These are phyloP conservation scores for Chondrus crispus DNA, from an alignment of 23 red algal genomes.

Conservation along the genomic window DNA sequence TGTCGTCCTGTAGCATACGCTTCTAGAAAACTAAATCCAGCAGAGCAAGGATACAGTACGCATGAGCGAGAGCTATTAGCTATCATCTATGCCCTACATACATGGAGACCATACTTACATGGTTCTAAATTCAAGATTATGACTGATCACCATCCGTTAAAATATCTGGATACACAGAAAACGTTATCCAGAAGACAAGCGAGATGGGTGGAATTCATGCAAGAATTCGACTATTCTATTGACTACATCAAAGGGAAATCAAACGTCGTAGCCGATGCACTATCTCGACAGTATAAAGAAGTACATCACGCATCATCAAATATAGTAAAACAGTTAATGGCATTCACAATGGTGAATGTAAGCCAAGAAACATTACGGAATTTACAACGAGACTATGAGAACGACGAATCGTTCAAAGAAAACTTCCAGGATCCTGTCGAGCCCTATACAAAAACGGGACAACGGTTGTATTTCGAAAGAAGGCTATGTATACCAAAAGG, in stretches of 20 bases:
- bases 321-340: neutral
- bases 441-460: neutral
- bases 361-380: neutral
- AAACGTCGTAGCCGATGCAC: conserved; percentile 19
- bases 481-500: neutral
- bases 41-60: neutral
- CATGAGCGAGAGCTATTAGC: conserved; percentile 9
- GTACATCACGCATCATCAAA: neutral
- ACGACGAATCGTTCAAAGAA: neutral
- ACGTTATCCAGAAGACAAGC: neutral
- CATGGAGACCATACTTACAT: neutral
- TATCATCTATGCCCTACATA: neutral
- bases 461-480: neutral
- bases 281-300: conserved; percentile 26
- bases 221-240: conserved; percentile 18
- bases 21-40: neutral
- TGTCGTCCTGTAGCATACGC: neutral
- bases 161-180: neutral
- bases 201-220: neutral
- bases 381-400: neutral
- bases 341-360: neutral
- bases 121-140: neutral
- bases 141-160: neutral
- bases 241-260: conserved; percentile 36
- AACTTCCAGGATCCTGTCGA: neutral